Conservation (phyloP, 2,329 filamentous ascomycete genomes). For the Fusarium humuli region DNA sequence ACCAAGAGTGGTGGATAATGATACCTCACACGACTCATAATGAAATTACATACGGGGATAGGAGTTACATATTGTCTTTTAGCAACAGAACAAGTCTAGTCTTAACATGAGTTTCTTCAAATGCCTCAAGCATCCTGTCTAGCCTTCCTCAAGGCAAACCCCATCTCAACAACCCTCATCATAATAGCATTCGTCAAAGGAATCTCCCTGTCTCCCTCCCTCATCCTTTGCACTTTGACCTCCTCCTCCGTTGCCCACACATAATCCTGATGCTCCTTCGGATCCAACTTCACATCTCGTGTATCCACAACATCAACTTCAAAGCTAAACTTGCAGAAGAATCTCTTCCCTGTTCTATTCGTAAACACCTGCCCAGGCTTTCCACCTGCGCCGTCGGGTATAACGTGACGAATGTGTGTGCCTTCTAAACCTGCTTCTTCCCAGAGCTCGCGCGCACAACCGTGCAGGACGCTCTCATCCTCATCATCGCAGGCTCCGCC, state of each 20-base stretch:
- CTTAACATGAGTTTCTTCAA: not conserved
- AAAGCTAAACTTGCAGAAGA: conserved; percentile 52
- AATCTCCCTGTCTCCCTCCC: conserved; percentile 46
- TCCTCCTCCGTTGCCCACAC: conserved; percentile 56
- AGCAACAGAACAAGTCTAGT: not conserved
- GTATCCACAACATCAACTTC: conserved; percentile 50
- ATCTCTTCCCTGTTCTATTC: conserved; percentile 49
- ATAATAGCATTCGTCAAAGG: conserved; percentile 49
- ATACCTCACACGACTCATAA: not conserved
- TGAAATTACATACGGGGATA: not conserved
- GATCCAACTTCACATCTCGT: conserved; percentile 51
- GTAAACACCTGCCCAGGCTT: conserved; percentile 49
- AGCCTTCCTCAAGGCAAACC: conserved; percentile 46
- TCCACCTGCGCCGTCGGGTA: conserved; percentile 45
- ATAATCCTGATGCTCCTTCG: conserved; percentile 56
- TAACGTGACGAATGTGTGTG: conserved; percentile 44
- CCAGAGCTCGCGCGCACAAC: conserved; percentile 60
- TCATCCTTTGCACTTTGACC: conserved; percentile 44
- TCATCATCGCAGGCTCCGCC: conserved; percentile 60
- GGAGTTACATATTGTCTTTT: not conserved
- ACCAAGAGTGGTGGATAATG: not conserved
- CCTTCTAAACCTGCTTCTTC: conserved; percentile 60
- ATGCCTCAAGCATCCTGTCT: not conserved
- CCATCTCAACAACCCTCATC: conserved; percentile 47
- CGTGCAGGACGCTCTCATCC: conserved; percentile 57